Evolutionary conservation across 202 grass and related monocot species (phyloP), one percentile per base, ranked within the genome.

Genomic region (Bolboschoenoplectus hybrid): DNA sequence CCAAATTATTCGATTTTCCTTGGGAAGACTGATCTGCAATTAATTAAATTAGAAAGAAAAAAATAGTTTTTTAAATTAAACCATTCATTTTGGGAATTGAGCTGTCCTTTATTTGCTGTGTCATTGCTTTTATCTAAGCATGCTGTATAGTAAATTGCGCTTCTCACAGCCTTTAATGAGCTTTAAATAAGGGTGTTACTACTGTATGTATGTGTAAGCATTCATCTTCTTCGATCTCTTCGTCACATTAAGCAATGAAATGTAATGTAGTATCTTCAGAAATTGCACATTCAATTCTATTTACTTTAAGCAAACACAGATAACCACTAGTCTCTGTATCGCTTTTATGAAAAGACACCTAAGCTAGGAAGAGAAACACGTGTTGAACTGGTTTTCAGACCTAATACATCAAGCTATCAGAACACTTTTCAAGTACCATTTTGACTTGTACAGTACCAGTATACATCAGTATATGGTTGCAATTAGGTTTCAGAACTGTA

Each of bases 301-400:
- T 51, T 53, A 67, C 46, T 70, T 68, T 41, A 67, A 84, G 65
- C 46, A 70, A 70, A 40, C 63, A 70, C 44, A 8, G 63, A 26
- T 26, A 26, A 26, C 19, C 71, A 32, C 45, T 74, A 26, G 5
- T 34, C 63, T 67, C 61, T 32, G 36, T 19, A 26, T 60, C 2
- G 53, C 75, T 80, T 80, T 80, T 60, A 82, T 84, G 82, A 84
- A 84, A 84, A 71, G 82, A 84, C 82, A 58, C 51, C 64, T 84
- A 69, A 84, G 65, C 63, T 84, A 71, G 6, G 51, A 84, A 84
- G 82, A 84, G 82, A 84, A 84, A 84, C 65, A 84, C 82, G 49
- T 84, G 82, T 84, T 70, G 45, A 71, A 71, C 46, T 69, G 2
- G 82, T 9, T 84, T 50, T 84, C 63, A 84, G 47, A 70, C 35